Evolutionary conservation across 306 rosid genomes (phyloP), one percentile per base, ranked within the genome.

Genomic region (Castanea mollissima): DNA sequence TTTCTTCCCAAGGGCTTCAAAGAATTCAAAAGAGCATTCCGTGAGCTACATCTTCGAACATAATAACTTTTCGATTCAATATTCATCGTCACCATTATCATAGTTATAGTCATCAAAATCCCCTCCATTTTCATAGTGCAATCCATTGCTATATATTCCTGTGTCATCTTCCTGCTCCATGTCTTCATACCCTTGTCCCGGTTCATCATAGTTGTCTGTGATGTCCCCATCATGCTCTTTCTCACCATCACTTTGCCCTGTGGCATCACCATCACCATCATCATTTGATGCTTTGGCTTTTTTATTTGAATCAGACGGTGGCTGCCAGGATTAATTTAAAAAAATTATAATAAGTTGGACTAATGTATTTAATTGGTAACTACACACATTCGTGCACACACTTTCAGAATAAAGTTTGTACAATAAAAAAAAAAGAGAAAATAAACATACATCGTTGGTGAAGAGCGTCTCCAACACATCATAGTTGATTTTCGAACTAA

Each of bases 401-500:
- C 55, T 5, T 1, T 1, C 35, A 32, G 6, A 32, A 32, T 32
- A 29, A 63, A 62, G 2, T 18, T 8, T 12, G 38, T 51, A 41
- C 49, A 41, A 8, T 20, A 10, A 3, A 44, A 51, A 44, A 51
- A 3, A 12, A 56, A 60, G 4, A 73, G 71, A 65, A 77, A 77
- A 76, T 75, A 65, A 67, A 38, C 80, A 72, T 85, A 90, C 95
- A 14, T 74, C 76, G 14, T 85, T 87, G 32, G 82, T 78, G 79
- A 89, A 89, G 83, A 88, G 76, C 52, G 86, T 83, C 25, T 73
- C 83, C 85, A 92, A 72, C 51, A 80, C 83, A 78, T 86, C 92
- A 6, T 74, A 83, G 86, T 92, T 90, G 90, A 92, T 84, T 88
- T 82, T 92, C 38, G 84, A 86, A 76, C 89, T 80, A 73, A 87